Conservation (phyloP, 169 alveolate genomes). For the Cryptosporidium felis region DNA sequence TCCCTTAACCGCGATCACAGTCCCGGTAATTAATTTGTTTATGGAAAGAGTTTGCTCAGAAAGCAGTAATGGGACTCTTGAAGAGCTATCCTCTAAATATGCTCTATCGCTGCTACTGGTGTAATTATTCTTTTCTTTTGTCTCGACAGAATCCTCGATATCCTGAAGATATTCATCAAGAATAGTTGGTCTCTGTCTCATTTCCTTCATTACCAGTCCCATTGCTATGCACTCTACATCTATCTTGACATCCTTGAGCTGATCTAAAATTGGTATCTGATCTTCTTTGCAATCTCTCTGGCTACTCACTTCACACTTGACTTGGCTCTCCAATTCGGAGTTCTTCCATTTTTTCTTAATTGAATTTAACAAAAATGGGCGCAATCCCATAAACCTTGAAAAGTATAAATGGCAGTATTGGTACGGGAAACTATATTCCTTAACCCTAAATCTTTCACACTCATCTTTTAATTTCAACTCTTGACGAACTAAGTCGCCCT, state of each 20-base stretch:
- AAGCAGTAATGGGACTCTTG: constrained; percentile 20
- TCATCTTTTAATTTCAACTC: constrained; percentile 10
- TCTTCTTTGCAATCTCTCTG: neutral
- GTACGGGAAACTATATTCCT: constrained; percentile 20
- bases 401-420: constrained; percentile 47
- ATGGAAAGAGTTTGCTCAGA: neutral
- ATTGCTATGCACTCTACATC: constrained; percentile 35
- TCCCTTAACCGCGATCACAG: constrained; percentile 47
- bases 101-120: constrained; percentile 16
- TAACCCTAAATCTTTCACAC: constrained; percentile 52
- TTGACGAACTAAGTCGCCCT: no score
- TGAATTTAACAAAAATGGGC: constrained; percentile 30
- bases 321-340: neutral
- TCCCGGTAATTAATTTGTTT: constrained; percentile 23
- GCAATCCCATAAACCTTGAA: constrained; percentile 12
- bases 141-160: neutral
- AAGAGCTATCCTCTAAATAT: constrained; percentile 53
- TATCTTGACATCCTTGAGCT: constrained; percentile 18
- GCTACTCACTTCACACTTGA: neutral
- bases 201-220: constrained; percentile 44
- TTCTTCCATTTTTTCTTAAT: neutral
- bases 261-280: neutral
- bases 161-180: constrained; percentile 64
- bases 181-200: constrained; percentile 45
- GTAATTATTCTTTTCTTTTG: neutral